A percentile compares a stretch with the other conserved stretches of the same genome.
These are phyloP conservation scores for Globisporangium radiosum DNA, from an alignment of 352 stramenopile species.

Conservation along the genomic window DNA sequence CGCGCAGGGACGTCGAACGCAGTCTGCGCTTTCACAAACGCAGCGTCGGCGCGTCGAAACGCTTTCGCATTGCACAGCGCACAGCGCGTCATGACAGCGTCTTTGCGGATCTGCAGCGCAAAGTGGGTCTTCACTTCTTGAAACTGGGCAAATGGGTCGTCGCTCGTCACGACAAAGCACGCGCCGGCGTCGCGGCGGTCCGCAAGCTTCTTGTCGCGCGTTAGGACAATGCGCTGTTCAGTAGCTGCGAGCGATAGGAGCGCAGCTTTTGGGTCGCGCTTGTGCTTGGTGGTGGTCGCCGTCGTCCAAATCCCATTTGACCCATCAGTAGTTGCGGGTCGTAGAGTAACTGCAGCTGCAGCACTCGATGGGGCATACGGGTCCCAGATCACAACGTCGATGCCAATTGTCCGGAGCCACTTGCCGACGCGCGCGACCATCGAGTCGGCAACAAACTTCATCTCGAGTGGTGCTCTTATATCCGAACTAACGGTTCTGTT, in stretches of 20 bases:
- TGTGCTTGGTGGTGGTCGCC: not conserved
- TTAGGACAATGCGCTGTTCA: constrained; percentile 72
- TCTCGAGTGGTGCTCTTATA: not conserved
- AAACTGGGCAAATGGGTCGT: constrained; percentile 67
- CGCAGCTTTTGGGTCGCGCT: constrained; percentile 33
- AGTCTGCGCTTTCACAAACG: constrained; percentile 25
- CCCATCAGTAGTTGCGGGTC: no score
- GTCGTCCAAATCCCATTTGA: no score
- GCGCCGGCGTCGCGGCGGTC: constrained; percentile 56
- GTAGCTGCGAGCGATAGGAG: constrained; percentile 39
- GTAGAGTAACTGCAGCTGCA: constrained; percentile 1
- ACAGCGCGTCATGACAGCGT: constrained; percentile 34
- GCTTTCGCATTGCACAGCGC: constrained; percentile 46
- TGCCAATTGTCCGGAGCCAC: constrained; percentile 68
- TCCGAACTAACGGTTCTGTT: not conserved
- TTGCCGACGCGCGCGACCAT: constrained; percentile 66
- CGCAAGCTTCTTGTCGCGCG: constrained; percentile 67
- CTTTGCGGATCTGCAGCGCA: constrained; percentile 30
- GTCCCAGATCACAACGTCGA: constrained; percentile 71
- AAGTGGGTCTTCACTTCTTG: constrained; percentile 75
- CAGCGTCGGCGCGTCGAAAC: constrained; percentile 3
- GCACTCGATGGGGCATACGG: constrained; percentile 26
- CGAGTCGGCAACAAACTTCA: constrained; percentile 64
- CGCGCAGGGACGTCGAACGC: constrained; percentile 37
- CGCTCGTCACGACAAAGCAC: constrained; percentile 69